A percentile compares a stretch with the other conserved stretches of the same genome.
These are phyloP conservation scores for Aspergillus transmontanensis DNA, from an alignment of 2,329 filamentous ascomycete genomes.

Conservation along the genomic window DNA sequence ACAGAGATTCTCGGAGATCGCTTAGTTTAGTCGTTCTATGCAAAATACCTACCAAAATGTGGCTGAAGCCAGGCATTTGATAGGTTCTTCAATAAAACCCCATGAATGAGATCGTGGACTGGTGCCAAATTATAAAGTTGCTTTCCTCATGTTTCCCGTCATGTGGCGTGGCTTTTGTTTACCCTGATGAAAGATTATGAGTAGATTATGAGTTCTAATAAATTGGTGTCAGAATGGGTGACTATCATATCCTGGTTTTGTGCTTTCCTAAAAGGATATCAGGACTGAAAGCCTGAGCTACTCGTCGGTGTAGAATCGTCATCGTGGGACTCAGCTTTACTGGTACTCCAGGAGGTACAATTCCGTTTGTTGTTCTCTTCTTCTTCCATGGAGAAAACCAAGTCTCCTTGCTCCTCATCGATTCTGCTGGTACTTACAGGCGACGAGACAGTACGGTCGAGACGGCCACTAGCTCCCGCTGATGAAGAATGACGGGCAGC, in stretches of 20 bases:
- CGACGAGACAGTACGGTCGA: slow-evolving; percentile 50
- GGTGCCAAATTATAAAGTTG: slow-evolving; percentile 13
- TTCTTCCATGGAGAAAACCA: slow-evolving; percentile 55
- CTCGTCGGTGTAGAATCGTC: slow-evolving; percentile 26
- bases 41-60: slow-evolving; percentile 19
- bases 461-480: slow-evolving; percentile 33
- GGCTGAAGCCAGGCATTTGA: slow-evolving; percentile 10
- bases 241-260: neutral
- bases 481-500: slow-evolving; percentile 41
- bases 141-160: slow-evolving; percentile 21
- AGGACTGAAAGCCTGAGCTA: slow-evolving; percentile 23
- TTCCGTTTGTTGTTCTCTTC: slow-evolving; percentile 50
- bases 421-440: slow-evolving; percentile 49
- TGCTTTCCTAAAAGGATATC: neutral
- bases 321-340: slow-evolving; percentile 35
- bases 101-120: slow-evolving; percentile 15
- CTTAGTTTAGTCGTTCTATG: slow-evolving; percentile 27
- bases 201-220: slow-evolving; percentile 18
- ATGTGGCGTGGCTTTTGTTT: neutral
- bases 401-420: slow-evolving; percentile 51
- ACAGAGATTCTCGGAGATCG: slow-evolving; percentile 16
- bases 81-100: slow-evolving; percentile 18
- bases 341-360: slow-evolving; percentile 37
- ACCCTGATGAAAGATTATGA: slow-evolving; percentile 2
- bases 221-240: slow-evolving; percentile 9